Conservation (phyloP, 495 filamentous ascomycete genomes). For the Darksidea phi region DNA sequence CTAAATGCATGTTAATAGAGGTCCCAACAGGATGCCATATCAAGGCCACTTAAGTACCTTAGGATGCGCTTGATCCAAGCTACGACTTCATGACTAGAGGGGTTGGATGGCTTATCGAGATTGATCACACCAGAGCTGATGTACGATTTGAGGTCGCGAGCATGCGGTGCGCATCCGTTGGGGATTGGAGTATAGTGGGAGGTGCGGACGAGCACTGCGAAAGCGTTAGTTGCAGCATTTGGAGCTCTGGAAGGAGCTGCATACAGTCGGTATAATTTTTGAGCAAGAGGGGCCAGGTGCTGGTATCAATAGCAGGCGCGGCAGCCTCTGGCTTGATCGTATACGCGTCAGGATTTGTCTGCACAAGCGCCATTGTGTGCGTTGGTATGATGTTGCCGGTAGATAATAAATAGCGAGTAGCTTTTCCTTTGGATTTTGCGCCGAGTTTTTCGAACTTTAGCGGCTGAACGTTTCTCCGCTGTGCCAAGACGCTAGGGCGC, state of each 20-base stretch:
- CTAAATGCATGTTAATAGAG: constrained; percentile 45
- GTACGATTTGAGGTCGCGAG: constrained; percentile 92
- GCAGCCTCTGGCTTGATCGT: constrained; percentile 82
- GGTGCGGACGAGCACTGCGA: constrained; percentile 75
- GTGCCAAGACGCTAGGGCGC: neutral
- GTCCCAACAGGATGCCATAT: neutral
- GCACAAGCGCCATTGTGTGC: constrained; percentile 59
- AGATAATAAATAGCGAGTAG: neutral
- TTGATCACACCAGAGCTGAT: constrained; percentile 97
- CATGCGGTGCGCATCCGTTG: constrained; percentile 77
- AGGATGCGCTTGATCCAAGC: constrained; percentile 98
- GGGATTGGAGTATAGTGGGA: constrained; percentile 94
- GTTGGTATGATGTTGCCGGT: neutral
- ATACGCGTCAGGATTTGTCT: constrained; percentile 66
- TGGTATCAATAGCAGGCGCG: constrained; percentile 69
- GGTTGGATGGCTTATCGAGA: constrained; percentile 96
- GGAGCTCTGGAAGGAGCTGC: constrained; percentile 34
- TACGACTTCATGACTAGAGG: constrained; percentile 96
- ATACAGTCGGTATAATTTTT: constrained; percentile 85
- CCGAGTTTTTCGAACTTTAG: constrained; percentile 8
- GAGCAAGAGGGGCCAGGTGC: constrained; percentile 82
- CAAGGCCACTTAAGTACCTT: constrained; percentile 51
- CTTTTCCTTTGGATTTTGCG: constrained; percentile 8
- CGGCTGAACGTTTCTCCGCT: neutral
- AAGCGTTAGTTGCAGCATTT: constrained; percentile 8